These are phyloP conservation scores for Cyclanthera cordifolia DNA, from an alignment of 306 rosid species.

Conservation along the genomic window DNA sequence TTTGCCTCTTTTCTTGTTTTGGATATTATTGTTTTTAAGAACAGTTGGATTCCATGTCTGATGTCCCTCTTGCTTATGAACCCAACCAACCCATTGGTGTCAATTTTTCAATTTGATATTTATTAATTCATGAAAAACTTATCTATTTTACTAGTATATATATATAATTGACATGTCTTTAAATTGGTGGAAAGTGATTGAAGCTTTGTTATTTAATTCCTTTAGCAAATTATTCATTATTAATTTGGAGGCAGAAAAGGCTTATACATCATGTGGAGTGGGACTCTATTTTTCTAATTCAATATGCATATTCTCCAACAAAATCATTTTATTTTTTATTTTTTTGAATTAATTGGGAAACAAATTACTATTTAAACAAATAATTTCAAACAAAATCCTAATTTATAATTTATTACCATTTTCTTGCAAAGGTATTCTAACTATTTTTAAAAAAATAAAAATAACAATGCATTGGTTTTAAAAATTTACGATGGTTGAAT, in stretches of 20 bases:
- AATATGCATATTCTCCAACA: too few species aligned
- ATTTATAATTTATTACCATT: too few species aligned
- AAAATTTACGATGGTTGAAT: too few species aligned
- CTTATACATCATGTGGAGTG: conserved; percentile 5
- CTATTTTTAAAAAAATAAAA: too few species aligned
- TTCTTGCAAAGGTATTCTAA: too few species aligned
- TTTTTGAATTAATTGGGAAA: too few species aligned
- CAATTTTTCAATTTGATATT: neutral
- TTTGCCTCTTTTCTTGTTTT: conserved; percentile 3
- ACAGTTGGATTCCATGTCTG: conserved; percentile 7
- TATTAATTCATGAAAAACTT: neutral
- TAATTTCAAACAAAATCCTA: too few species aligned
- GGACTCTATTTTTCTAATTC: neutral
- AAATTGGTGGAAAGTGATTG: conserved; percentile 11
- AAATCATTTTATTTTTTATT: too few species aligned
- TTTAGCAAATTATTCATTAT: neutral
- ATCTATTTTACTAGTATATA: neutral
- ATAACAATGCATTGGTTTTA: too few species aligned
- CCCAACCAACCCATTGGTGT: conserved; percentile 9
- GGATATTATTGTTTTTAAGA: neutral
- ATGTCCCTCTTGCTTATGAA: neutral
- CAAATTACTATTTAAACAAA: too few species aligned
- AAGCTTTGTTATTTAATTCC: conserved; percentile 4
- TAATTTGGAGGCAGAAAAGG: neutral
- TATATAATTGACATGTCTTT: neutral